phyloP scores from a whole-genome alignment of 2,329 filamentous ascomycete genomes.

The Clonostachys byssicola region DNA sequence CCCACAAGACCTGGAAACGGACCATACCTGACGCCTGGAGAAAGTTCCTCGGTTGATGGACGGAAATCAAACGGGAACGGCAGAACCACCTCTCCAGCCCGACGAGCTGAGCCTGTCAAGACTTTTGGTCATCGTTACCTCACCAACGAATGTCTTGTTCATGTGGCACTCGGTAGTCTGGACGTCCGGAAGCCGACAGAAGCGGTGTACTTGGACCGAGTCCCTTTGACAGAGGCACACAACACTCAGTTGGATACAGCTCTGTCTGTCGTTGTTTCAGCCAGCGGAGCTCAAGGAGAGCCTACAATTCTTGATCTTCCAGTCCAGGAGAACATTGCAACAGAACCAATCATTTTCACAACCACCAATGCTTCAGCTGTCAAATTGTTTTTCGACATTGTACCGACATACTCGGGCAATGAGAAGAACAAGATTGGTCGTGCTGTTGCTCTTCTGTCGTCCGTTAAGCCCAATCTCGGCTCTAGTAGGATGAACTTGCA shows the following conservation, averaged over 20 bases:
- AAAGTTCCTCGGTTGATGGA: conserved; percentile 55
- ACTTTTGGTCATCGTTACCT: conserved; percentile 95
- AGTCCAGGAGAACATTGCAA: conserved; percentile 88
- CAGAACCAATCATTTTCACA: conserved; percentile 88
- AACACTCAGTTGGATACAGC: conserved; percentile 92
- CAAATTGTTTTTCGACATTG: conserved; percentile 88
- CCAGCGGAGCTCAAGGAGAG: conserved; percentile 79
- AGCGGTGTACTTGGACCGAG: conserved; percentile 81
- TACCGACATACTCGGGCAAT: conserved; percentile 90
- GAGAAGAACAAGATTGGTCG: conserved; percentile 86
- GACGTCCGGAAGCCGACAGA: conserved; percentile 80
- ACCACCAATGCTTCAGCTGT: conserved; percentile 75
- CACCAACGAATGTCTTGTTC: conserved; percentile 79
- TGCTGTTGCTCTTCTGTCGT: conserved; percentile 82
- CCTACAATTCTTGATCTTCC: conserved; percentile 87
- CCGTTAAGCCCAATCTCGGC: conserved; percentile 77
- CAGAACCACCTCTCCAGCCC: conserved; percentile 17
- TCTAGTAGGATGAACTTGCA: conserved; percentile 87
- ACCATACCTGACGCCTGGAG: not conserved
- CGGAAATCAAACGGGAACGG: conserved; percentile 44
- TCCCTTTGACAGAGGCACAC: conserved; percentile 83
- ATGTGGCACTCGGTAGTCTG: conserved; percentile 93
- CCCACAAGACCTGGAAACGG: conserved; percentile 12
- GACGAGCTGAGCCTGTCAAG: conserved; percentile 76
- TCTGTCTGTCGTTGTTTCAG: conserved; percentile 85